Conservation (phyloP, 1,139 yeast species). For the Pichia inconspicua region DNA sequence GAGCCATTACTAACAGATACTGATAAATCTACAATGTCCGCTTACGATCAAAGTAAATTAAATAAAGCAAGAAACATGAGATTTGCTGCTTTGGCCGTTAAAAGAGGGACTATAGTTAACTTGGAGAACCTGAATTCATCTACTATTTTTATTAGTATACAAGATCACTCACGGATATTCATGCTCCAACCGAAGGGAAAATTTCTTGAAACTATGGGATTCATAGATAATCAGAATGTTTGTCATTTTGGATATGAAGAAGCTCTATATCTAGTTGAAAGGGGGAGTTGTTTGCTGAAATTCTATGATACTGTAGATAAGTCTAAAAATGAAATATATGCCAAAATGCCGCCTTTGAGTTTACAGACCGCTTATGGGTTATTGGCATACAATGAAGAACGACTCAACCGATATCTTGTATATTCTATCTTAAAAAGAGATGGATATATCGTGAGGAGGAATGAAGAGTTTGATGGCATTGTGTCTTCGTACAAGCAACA, state of each 20-base stretch:
- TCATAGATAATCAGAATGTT: slow-evolving; percentile 39
- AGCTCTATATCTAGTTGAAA: slow-evolving; percentile 66
- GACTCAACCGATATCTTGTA: slow-evolving; percentile 56
- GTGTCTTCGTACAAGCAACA: slow-evolving; percentile 2
- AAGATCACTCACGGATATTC: slow-evolving; percentile 23
- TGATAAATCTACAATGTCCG: slow-evolving; percentile 46
- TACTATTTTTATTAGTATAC: slow-evolving; percentile 38
- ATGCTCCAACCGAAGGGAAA: slow-evolving; percentile 63
- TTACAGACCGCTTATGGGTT: slow-evolving; percentile 60
- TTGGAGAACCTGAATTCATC: slow-evolving; percentile 29
- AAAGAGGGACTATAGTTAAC: slow-evolving; percentile 37
- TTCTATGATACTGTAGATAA: slow-evolving; percentile 23
- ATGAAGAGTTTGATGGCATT: slow-evolving; percentile 11
- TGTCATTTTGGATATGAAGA: slow-evolving; percentile 52
- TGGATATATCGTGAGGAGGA: slow-evolving; percentile 60
- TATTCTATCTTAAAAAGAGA: slow-evolving; percentile 69
- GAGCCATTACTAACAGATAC: slow-evolving; percentile 41
- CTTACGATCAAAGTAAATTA: slow-evolving; percentile 46
- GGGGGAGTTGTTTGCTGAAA: slow-evolving; percentile 69
- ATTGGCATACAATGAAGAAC: slow-evolving; percentile 35
- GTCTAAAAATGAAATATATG: slow-evolving; percentile 19
- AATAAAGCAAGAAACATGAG: slow-evolving; percentile 57
- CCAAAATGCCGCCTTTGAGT: slow-evolving; percentile 38
- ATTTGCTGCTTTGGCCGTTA: slow-evolving; percentile 57
- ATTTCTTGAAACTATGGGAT: slow-evolving; percentile 69